Evolutionary conservation across 306 rosid genomes (phyloP).

Genomic region (Rosa lucieae): DNA sequence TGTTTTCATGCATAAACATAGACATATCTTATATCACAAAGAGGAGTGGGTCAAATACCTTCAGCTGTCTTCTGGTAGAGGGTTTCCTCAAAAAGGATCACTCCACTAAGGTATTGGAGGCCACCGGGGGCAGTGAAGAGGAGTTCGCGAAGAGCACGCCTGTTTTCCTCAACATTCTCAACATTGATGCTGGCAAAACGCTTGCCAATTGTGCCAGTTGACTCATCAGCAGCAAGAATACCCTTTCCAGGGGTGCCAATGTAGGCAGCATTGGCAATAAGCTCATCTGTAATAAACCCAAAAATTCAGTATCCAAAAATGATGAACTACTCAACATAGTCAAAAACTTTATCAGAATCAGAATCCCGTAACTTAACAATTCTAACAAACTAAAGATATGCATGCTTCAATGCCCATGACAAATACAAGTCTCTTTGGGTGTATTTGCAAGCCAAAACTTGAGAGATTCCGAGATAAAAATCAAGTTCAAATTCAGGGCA

Average conservation of each 20-base stretch:
- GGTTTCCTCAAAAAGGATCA: slow-evolving; percentile 87
- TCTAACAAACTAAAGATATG: background rate
- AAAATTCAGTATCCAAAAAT: background rate
- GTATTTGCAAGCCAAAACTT: no score
- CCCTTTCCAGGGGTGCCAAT: slow-evolving; percentile 98
- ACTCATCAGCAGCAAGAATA: slow-evolving; percentile 96
- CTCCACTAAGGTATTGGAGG: slow-evolving; percentile 73
- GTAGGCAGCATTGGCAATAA: slow-evolving; percentile 78
- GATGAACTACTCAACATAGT: background rate
- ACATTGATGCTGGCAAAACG: slow-evolving; percentile 80
- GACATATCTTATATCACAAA: background rate
- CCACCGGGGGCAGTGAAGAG: slow-evolving; percentile 86
- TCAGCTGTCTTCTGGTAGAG: slow-evolving; percentile 74
- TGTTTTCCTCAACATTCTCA: slow-evolving; percentile 67
- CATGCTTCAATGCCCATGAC: background rate
- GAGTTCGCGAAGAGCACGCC: slow-evolving; percentile 82
- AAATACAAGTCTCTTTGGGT: background rate
- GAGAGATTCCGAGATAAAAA: background rate
- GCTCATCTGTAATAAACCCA: slow-evolving; percentile 63
- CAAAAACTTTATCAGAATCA: background rate
- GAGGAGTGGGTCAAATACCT: slow-evolving; percentile 35
- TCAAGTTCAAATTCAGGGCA: background rate
- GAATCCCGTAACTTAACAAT: background rate
- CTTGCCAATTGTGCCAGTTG: slow-evolving; percentile 94
- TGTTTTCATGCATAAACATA: background rate